Base-by-base conservation (phyloP, 495 filamentous ascomycete species). In the Haplographium delicatum region DNA sequence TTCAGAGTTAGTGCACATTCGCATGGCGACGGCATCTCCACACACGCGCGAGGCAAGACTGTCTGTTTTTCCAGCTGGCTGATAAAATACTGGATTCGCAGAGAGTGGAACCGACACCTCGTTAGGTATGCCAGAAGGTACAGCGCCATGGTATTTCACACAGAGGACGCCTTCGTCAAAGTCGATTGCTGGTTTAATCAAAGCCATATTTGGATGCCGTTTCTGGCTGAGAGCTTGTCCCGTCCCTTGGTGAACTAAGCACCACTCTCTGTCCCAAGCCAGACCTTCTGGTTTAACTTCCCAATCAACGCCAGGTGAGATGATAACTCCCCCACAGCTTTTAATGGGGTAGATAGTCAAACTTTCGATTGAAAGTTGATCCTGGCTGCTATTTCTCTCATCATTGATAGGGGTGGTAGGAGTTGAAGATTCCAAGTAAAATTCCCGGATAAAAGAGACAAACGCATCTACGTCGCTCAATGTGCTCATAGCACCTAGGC, bases 241-340 rank as follows among this genome's bases (percentile, higher is more conserved):
- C 2, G 88, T 90, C 7, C 88, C 86, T 59, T 83, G 80, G 62
- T 95, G 89, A 13, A 96, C 76, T 13, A 96, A 66, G 61, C 89
- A 95, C 91, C 91, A 96, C 67, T 96, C 91, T 43, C 90, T 71
- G 64, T 96, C 91, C 90, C 90, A 95, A 15, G 83, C 85, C 5
- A 96, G 69, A 0, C 91, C 91, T 66, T 94, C 85, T 13, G 71
- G 67, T 40, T 73, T 78, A 22, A 95, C 75, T 60, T 88, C 82
- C 91, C 91, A 96, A 16, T 71, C 60, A 19, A 67, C 66, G 6
- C 68, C 78, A 1, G 70, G 52, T 0, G 88, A 83, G 31, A 96
- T 75, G n/a, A 71, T 73, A 57, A 82, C 91, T 6, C 84, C 84
- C 6, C 78, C 86, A 60, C 91, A 96, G 60, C 84, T 88, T 67